These are phyloP conservation scores for Penicillium chermesinum DNA, from an alignment of 495 filamentous ascomycete species.

Conservation along the genomic window DNA sequence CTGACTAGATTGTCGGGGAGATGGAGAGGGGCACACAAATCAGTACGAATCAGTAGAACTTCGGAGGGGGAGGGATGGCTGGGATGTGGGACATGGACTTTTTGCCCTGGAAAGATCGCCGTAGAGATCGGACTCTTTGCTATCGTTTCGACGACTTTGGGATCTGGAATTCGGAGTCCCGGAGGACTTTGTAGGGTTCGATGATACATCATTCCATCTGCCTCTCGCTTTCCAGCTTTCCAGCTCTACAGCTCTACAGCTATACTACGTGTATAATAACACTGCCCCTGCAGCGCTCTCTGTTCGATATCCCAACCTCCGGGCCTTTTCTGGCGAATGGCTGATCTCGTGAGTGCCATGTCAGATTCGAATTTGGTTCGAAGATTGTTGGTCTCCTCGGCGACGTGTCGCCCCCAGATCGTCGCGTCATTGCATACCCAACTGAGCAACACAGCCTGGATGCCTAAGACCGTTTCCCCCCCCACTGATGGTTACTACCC, in stretches of 20 bases:
- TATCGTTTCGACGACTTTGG: too few relatives aligned
- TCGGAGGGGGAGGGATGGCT: not conserved
- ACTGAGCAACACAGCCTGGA: constrained; percentile 9
- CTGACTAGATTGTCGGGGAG: not conserved
- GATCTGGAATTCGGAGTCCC: not conserved
- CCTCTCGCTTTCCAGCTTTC: not conserved
- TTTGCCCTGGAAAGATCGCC: constrained; percentile 1
- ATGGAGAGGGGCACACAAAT: not conserved
- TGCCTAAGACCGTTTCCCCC: constrained; percentile 1
- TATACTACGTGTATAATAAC: not conserved
- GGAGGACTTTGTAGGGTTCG: too few relatives aligned
- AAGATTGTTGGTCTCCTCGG: constrained; percentile 22
- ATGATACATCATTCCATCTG: too few relatives aligned
- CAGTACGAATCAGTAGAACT: not conserved
- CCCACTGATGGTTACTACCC: too few relatives aligned
- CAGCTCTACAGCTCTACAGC: not conserved
- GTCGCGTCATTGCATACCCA: constrained; percentile 27
- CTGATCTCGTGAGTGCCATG: constrained; percentile 12
- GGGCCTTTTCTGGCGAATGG: not conserved
- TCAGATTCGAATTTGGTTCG: not conserved
- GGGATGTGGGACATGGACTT: not conserved
- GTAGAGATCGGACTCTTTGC: not conserved
- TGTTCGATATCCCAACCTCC: not conserved
- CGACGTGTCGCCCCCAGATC: constrained; percentile 17
- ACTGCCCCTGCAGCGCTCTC: not conserved